A percentile compares a stretch with the other conserved stretches of the same genome.
Evolutionary conservation across 2,329 filamentous ascomycete genomes (phyloP).

Genomic region (Venturia carpophila): DNA sequence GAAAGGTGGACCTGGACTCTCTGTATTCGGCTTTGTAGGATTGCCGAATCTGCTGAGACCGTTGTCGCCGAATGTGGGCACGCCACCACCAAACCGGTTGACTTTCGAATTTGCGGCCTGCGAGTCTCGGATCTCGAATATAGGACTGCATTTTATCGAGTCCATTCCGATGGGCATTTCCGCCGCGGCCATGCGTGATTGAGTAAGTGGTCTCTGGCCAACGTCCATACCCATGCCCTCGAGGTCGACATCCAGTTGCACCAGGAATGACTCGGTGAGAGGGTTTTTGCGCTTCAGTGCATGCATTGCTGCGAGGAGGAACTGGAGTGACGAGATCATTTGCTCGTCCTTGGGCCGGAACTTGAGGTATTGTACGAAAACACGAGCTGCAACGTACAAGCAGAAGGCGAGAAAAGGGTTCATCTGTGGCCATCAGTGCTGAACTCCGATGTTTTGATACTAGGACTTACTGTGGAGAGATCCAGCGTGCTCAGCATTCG

Average conservation of each 20-base stretch:
- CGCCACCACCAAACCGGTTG: constrained; percentile 20
- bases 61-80: constrained; percentile 24
- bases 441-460: constrained; percentile 20
- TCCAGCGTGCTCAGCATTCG: constrained; percentile 88
- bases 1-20: constrained; percentile 24
- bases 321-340: constrained; percentile 74
- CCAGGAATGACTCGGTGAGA: constrained; percentile 86
- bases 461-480: constrained; percentile 60
- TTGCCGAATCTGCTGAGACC: constrained; percentile 13
- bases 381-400: constrained; percentile 87
- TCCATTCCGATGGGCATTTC: constrained; percentile 21
- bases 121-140: constrained; percentile 31
- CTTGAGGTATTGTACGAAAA: constrained; percentile 96
- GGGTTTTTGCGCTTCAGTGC: constrained; percentile 82
- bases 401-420: constrained; percentile 95
- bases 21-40: not conserved
- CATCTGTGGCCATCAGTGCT: constrained; percentile 50
- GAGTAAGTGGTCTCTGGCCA: constrained; percentile 5
- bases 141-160: constrained; percentile 26
- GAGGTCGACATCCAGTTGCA: constrained; percentile 86
- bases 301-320: constrained; percentile 83
- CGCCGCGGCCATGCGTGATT: not conserved
- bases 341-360: constrained; percentile 78
- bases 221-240: constrained; percentile 55
- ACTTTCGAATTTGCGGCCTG: constrained; percentile 19